Evolutionary conservation across 768 basidiomycete genomes (phyloP).

Genomic region (Neoboletus brunneissimus): DNA sequence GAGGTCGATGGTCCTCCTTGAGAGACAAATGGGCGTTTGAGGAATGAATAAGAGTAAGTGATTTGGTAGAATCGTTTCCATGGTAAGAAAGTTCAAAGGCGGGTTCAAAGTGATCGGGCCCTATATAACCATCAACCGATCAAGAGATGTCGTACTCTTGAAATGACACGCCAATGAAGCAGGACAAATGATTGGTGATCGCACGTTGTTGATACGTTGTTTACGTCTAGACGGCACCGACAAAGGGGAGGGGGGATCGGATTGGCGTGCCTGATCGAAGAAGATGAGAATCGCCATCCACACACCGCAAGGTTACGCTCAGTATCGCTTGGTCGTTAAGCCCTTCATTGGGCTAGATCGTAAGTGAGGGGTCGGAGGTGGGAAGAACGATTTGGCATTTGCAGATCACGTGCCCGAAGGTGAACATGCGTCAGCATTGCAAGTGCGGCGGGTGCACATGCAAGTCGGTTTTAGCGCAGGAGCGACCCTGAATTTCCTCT

Average conservation of each 20-base stretch:
- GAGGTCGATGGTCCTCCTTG: not conserved
- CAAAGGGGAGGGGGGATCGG: conserved; percentile 24
- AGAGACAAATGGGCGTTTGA: conserved; percentile 4
- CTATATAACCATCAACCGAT: conserved; percentile 22
- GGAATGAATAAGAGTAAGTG: conserved; percentile 6
- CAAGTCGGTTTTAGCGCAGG: not conserved
- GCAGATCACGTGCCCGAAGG: conserved; percentile 28
- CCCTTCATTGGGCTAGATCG: conserved; percentile 1
- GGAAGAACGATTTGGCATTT: conserved; percentile 3
- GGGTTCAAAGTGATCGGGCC: conserved; percentile 15
- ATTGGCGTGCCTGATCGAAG: conserved; percentile 29
- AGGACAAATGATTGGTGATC: conserved; percentile 25
- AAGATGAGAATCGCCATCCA: conserved; percentile 22
- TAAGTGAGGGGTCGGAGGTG: conserved; percentile 4
- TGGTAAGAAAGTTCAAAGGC: conserved; percentile 23
- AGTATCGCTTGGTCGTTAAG: conserved; percentile 13
- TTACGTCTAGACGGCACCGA: conserved; percentile 34
- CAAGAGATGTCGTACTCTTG: conserved; percentile 26
- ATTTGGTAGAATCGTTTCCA: conserved; percentile 26
- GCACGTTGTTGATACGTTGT: conserved; percentile 27
- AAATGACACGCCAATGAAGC: conserved; percentile 22
- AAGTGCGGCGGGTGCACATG: not conserved
- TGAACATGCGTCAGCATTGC: not conserved
- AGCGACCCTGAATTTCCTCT: not conserved
- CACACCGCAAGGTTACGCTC: conserved; percentile 16